These are phyloP conservation scores for Solanum gracilifrons DNA, from an alignment of 257 asterid genomes.

Conservation along the genomic window DNA sequence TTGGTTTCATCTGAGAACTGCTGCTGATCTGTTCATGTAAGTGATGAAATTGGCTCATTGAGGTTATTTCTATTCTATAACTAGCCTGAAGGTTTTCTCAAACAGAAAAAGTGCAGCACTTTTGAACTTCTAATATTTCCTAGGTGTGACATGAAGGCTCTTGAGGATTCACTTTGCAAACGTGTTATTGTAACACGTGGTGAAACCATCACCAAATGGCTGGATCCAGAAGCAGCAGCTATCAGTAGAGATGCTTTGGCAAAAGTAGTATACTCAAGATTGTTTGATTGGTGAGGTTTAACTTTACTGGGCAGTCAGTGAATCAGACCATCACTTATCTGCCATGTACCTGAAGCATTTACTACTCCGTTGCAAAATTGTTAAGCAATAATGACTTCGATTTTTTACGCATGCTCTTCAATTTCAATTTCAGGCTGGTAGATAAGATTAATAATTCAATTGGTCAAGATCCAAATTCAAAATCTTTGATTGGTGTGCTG, in stretches of 20 bases:
- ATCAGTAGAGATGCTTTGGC: constrained; percentile 20
- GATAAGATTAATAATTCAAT: constrained; percentile 60
- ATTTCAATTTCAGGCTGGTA: constrained; percentile 53
- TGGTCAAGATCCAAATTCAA: constrained; percentile 70
- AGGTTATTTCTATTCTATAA: not conserved
- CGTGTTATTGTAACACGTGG: constrained; percentile 16
- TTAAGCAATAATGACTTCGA: not conserved
- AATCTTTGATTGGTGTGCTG: constrained; percentile 63
- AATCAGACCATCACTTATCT: not conserved
- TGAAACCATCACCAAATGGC: constrained; percentile 11
- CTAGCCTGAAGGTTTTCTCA: not conserved
- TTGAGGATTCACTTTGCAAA: constrained; percentile 16
- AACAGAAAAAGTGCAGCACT: not conserved
- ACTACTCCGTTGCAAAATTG: not conserved
- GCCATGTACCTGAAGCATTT: not conserved
- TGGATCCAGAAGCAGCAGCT: constrained; percentile 20
- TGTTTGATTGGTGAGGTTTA: constrained; percentile 16
- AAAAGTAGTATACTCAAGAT: constrained; percentile 12
- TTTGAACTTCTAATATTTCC: not conserved
- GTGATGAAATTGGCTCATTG: not conserved
- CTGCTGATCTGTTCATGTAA: constrained; percentile 14
- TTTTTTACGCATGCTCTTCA: not conserved
- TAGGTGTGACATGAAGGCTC: constrained; percentile 19
- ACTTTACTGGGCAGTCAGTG: not conserved
- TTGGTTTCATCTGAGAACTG: constrained; percentile 13